These are phyloP conservation scores for Rhodosporidiobolus sp. DNA, from an alignment of 768 basidiomycete species.

Conservation along the genomic window DNA sequence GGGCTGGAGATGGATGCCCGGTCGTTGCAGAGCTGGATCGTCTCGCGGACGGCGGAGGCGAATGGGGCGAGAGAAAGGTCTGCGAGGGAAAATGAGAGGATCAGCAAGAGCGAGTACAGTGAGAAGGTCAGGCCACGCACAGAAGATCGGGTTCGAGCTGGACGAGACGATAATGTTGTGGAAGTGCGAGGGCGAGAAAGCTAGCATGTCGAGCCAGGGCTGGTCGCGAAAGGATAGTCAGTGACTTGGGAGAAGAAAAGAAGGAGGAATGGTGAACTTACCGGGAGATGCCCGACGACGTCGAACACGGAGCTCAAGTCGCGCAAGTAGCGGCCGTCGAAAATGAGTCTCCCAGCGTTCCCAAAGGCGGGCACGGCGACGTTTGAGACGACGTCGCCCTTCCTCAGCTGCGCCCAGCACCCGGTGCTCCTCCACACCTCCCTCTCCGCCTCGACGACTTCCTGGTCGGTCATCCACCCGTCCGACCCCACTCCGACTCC, in stretches of 20 bases:
- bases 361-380: conserved; percentile 34
- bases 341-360: conserved; percentile 37
- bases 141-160: conserved; percentile 38
- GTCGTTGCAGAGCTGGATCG: conserved; percentile 21
- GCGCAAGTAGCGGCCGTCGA: conserved; percentile 41
- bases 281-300: conserved; percentile 39
- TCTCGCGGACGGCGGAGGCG: conserved; percentile 8
- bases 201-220: conserved; percentile 41
- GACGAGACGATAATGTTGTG: conserved; percentile 42
- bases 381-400: conserved; percentile 42
- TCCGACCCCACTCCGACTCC: neutral
- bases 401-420: conserved; percentile 22
- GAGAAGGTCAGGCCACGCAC: conserved; percentile 17
- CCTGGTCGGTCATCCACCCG: conserved; percentile 42
- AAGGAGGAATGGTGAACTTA: neutral
- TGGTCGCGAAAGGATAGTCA: neutral
- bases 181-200: conserved; percentile 35
- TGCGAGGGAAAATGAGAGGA: neutral
- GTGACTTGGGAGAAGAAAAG: neutral
- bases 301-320: conserved; percentile 41
- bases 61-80: conserved; percentile 19
- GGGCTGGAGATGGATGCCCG: conserved; percentile 15
- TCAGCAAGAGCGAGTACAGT: neutral
- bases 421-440: conserved; percentile 37
- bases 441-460: conserved; percentile 43